Conservation (phyloP, 306 rosid genomes). For the Pyrus pyrifolia region DNA sequence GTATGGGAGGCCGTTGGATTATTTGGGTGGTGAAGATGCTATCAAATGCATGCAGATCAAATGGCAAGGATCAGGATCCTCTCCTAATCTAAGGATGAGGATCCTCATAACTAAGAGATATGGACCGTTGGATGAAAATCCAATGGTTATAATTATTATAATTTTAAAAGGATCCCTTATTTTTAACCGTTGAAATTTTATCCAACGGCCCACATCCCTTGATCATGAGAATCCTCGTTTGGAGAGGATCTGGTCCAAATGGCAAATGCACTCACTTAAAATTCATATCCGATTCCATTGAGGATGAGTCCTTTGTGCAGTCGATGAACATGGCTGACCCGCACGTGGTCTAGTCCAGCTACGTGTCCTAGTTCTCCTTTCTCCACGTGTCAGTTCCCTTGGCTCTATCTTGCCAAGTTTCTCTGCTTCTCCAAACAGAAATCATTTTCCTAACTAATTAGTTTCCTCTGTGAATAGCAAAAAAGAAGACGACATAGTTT, state of each 20-base stretch:
- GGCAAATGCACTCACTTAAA: background rate
- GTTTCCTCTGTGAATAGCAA: background rate
- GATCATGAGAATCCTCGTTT: too few relatives aligned
- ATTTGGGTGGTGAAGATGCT: background rate
- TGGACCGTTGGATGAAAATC: too few relatives aligned
- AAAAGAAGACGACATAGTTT: background rate
- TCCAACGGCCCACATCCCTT: too few relatives aligned
- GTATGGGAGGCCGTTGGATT: background rate
- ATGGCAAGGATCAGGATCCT: too few relatives aligned
- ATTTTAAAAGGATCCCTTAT: too few relatives aligned
- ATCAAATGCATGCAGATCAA: background rate
- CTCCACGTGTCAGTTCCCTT: background rate
- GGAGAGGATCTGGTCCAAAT: too few relatives aligned
- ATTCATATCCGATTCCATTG: background rate
- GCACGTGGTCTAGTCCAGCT: background rate
- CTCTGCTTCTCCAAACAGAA: background rate
- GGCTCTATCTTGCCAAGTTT: background rate
- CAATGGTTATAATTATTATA: too few relatives aligned
- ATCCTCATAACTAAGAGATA: too few relatives aligned
- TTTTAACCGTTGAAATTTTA: too few relatives aligned
- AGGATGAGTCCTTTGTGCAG: background rate
- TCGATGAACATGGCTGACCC: slow-evolving; percentile 20
- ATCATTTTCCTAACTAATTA: background rate
- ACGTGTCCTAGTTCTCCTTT: slow-evolving; percentile 15
- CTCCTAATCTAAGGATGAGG: too few relatives aligned